Percentiles rank a stretch among this genome's conserved stretches.
These are phyloP conservation scores for Colletotrichum gigasporum DNA, from an alignment of 2,329 filamentous ascomycete species.

Conservation along the genomic window DNA sequence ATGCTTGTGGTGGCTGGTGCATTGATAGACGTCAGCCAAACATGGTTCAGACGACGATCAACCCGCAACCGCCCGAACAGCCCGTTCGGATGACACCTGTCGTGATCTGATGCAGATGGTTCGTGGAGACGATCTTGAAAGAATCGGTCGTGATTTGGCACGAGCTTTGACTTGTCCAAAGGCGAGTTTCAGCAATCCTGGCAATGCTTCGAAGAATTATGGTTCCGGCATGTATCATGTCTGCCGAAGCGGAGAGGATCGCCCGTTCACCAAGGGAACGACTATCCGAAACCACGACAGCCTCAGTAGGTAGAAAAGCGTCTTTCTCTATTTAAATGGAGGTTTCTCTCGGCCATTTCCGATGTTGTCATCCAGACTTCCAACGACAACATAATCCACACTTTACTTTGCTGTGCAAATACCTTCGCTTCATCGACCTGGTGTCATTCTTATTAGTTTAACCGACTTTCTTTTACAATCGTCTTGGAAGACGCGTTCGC, in stretches of 20 bases:
- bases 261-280: not conserved
- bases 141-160: not conserved
- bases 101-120: not conserved
- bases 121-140: not conserved
- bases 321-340: not conserved
- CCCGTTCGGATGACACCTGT: constrained; percentile 29
- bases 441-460: constrained; percentile 1
- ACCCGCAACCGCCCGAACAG: constrained; percentile 5
- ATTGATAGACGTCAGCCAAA: constrained; percentile 14
- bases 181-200: constrained; percentile 11
- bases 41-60: constrained; percentile 30
- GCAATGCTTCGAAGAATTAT: not conserved
- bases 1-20: too few species aligned
- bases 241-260: not conserved
- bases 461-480: not conserved
- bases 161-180: not conserved
- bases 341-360: not conserved
- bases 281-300: not conserved
- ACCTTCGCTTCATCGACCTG: constrained; percentile 25
- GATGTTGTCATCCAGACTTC: not conserved
- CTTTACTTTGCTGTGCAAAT: constrained; percentile 6
- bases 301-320: too few species aligned
- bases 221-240: not conserved
- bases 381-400: not conserved
- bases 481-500: not conserved